These are phyloP conservation scores for Ruellia speciosa DNA, from an alignment of 305 asterid genomes.

Conservation along the genomic window DNA sequence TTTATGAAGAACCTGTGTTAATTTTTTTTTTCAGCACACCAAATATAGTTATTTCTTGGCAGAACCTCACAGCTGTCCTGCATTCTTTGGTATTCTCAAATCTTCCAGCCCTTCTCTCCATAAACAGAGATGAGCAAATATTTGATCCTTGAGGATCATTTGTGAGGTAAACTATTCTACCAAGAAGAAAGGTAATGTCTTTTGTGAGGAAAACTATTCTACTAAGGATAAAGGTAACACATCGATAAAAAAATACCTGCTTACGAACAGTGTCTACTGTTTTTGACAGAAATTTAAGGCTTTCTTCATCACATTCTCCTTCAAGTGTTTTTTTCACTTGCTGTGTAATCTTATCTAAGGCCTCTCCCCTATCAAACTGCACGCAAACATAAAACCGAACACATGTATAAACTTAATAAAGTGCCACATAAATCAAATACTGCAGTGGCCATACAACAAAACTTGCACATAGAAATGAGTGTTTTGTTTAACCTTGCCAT, in stretches of 20 bases:
- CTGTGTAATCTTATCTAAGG: slow-evolving; percentile 72
- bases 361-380: slow-evolving; percentile 94
- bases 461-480: slow-evolving; percentile 13
- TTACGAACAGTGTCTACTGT: slow-evolving; percentile 84
- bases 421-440: slow-evolving; percentile 10
- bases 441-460: slow-evolving; percentile 4
- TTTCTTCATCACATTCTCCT: slow-evolving; percentile 81
- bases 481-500: slow-evolving; percentile 63
- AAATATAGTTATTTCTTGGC: neutral
- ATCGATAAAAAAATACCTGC: slow-evolving; percentile 44
- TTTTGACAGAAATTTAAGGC: slow-evolving; percentile 66
- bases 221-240: slow-evolving; percentile 11
- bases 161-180: neutral
- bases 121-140: slow-evolving; percentile 8
- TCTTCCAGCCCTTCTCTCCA: neutral
- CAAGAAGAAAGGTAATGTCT: slow-evolving; percentile 13
- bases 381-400: slow-evolving; percentile 19
- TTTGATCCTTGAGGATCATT: neutral
- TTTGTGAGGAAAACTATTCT: too few relatives aligned
- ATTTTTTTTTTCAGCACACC: slow-evolving; percentile 5
- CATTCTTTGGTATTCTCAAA: too few relatives aligned
- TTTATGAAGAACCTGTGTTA: slow-evolving; percentile 12
- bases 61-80: neutral
- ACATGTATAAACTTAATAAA: slow-evolving; percentile 17
- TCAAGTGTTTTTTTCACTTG: slow-evolving; percentile 60